A percentile compares a stretch with the other conserved stretches of the same genome.
Evolutionary conservation across 352 stramenopile genomes (phyloP).

Genomic region (Phytophthora colocasiae): DNA sequence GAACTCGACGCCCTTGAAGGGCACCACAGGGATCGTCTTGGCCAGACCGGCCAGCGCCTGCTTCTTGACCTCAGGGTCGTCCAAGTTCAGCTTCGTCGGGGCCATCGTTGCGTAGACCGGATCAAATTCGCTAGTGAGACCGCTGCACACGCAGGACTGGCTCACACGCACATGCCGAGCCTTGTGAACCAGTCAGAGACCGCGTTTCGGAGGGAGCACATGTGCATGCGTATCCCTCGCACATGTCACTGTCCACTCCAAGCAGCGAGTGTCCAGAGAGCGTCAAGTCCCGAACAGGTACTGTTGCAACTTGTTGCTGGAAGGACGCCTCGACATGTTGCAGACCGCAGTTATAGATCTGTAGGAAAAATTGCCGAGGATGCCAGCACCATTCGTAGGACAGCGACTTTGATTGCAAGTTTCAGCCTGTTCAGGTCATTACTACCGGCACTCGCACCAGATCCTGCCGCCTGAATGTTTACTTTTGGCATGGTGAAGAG

Average conservation of each 20-base stretch:
- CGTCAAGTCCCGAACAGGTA: too few species aligned
- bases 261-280: slow-evolving; percentile 7
- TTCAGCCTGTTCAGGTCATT: background rate
- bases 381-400: background rate
- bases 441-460: slow-evolving; percentile 1
- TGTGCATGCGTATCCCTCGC: slow-evolving; percentile 24
- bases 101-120: slow-evolving; percentile 29
- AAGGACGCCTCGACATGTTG: background rate
- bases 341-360: background rate
- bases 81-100: slow-evolving; percentile 46
- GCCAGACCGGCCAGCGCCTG: slow-evolving; percentile 76
- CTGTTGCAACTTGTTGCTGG: background rate
- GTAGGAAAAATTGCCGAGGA: background rate
- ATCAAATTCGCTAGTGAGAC: slow-evolving; percentile 38
- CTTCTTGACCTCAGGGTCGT: slow-evolving; percentile 56
- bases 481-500: background rate
- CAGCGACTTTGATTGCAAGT: slow-evolving; percentile 3
- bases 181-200: slow-evolving; percentile 31
- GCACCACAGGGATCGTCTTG: slow-evolving; percentile 94
- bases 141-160: slow-evolving; percentile 19
- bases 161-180: slow-evolving; percentile 11
- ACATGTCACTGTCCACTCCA: slow-evolving; percentile 29
- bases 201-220: slow-evolving; percentile 15
- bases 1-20: slow-evolving; percentile 97
- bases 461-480: slow-evolving; percentile 1